These are phyloP conservation scores for Torulaspora pretoriensis DNA, from an alignment of 1,139 yeast species.

Conservation along the genomic window DNA sequence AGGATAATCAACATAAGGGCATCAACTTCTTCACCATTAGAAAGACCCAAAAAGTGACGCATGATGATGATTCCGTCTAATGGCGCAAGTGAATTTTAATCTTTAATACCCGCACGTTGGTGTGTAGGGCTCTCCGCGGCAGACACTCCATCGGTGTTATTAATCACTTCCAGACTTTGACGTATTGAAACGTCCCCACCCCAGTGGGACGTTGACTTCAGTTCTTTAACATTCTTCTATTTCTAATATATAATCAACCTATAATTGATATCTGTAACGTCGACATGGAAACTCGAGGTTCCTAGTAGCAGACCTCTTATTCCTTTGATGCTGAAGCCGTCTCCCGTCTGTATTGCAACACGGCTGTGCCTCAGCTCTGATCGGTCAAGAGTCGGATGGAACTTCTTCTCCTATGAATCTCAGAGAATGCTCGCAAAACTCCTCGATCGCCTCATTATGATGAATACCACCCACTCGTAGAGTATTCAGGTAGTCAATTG, in stretches of 20 bases:
- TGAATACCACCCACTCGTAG: conserved; percentile 36
- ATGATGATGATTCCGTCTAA: conserved; percentile 61
- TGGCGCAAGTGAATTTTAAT: background rate
- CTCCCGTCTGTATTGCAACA: no score
- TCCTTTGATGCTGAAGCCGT: no score
- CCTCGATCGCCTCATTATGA: conserved; percentile 37
- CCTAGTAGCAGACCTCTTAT: no score
- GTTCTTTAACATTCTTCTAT: conserved; percentile 5
- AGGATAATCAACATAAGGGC: conserved; percentile 50
- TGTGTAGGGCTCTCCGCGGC: background rate
- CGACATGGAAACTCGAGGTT: no score
- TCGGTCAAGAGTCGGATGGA: background rate
- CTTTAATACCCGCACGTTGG: background rate
- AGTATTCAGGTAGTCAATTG: conserved; percentile 35
- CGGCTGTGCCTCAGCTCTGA: no score
- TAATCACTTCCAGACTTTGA: background rate
- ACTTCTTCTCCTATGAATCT: background rate
- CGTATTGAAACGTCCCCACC: background rate
- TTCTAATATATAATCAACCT: conserved; percentile 9
- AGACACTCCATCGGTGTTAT: background rate
- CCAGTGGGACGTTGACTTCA: conserved; percentile 1
- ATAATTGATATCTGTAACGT: conserved; percentile 5
- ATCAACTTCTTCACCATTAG: conserved; percentile 75
- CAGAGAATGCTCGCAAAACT: conserved; percentile 28
- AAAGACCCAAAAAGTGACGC: conserved; percentile 55